Evolutionary conservation across 2,329 filamentous ascomycete genomes (phyloP).

Genomic region (Fusarium subglutinans): DNA sequence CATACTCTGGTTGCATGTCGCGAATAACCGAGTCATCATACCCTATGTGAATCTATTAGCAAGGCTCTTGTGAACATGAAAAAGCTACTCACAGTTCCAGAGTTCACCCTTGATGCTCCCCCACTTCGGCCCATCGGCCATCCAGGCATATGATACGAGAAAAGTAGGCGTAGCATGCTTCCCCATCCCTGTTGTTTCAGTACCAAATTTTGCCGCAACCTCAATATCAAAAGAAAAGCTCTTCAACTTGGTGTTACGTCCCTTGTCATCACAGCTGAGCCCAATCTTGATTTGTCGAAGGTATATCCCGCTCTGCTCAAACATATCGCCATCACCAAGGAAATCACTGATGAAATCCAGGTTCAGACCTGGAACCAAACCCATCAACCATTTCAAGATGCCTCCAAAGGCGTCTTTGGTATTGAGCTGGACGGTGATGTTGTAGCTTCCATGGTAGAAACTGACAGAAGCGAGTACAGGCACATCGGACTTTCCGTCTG

Average conservation of each 20-base stretch:
- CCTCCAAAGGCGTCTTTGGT: background rate
- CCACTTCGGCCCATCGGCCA: background rate
- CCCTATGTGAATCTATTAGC: background rate
- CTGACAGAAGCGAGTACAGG: too few species aligned
- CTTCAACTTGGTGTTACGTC: background rate
- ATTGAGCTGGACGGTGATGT: too few species aligned
- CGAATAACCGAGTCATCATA: background rate
- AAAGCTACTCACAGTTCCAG: background rate
- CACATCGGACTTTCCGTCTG: too few species aligned
- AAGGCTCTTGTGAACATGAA: too few species aligned
- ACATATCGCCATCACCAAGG: background rate
- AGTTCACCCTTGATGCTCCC: background rate
- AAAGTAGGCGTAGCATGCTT: background rate
- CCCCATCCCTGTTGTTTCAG: background rate
- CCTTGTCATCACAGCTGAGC: background rate
- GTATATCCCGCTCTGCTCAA: background rate
- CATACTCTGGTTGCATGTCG: background rate
- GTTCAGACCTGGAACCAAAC: background rate
- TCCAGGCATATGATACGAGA: background rate
- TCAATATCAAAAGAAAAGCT: background rate
- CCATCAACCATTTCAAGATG: background rate
- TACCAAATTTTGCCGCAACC: background rate
- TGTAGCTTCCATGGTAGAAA: too few species aligned
- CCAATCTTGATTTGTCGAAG: background rate
- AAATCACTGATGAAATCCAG: background rate